These are phyloP conservation scores for Mycena sanguinolenta DNA, from an alignment of 768 basidiomycete genomes.

Conservation along the genomic window DNA sequence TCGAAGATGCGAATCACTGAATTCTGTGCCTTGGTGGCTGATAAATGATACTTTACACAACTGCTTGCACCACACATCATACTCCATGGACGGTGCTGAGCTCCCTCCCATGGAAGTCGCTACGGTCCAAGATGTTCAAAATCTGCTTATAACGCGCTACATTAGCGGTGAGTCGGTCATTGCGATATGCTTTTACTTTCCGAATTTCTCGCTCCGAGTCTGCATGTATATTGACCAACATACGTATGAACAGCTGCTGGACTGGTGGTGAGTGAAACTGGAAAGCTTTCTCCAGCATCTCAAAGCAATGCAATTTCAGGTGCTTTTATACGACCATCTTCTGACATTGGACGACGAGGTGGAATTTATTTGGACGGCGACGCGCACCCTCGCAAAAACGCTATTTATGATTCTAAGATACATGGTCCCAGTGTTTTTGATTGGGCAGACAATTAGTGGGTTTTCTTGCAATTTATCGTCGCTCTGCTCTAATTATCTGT, in stretches of 20 bases:
- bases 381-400: constrained; percentile 9
- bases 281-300: too few relatives aligned
- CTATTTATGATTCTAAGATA: constrained; percentile 34
- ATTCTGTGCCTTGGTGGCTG: too few relatives aligned
- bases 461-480: too few relatives aligned
- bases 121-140: background rate
- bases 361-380: constrained; percentile 29
- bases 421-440: constrained; percentile 26
- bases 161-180: constrained; percentile 7
- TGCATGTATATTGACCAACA: too few relatives aligned
- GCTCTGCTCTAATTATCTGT: too few relatives aligned
- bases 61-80: too few relatives aligned
- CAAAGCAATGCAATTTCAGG: too few relatives aligned
- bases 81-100: constrained; percentile 19
- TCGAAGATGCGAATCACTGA: too few relatives aligned
- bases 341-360: constrained; percentile 30
- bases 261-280: constrained; percentile 6
- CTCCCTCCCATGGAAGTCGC: background rate
- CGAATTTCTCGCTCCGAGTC: too few relatives aligned
- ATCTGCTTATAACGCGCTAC: constrained; percentile 12
- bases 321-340: constrained; percentile 32
- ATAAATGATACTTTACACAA: too few relatives aligned
- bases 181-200: background rate
- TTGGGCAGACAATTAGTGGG: constrained; percentile 13
- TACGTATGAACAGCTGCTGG: constrained; percentile 23